These are phyloP conservation scores for Bacidia rubella DNA, from an alignment of 495 filamentous ascomycete species.

Conservation along the genomic window DNA sequence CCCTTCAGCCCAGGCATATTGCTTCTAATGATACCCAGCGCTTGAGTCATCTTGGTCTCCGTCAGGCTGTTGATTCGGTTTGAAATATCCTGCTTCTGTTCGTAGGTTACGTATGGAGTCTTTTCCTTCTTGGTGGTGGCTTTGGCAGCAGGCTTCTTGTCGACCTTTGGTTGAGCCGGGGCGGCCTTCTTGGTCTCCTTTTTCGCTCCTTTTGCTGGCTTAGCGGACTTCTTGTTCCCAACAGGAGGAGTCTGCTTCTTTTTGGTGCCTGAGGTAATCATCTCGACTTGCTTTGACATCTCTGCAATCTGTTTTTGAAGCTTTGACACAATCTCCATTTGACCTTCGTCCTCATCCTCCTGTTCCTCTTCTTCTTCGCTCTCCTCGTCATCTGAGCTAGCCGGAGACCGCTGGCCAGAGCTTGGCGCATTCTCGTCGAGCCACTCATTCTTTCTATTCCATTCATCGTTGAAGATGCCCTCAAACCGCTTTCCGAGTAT, in stretches of 20 bases:
- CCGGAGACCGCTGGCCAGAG: slow-evolving; percentile 36
- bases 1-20: slow-evolving; percentile 69
- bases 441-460: slow-evolving; percentile 61
- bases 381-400: slow-evolving; percentile 44
- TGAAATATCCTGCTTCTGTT: slow-evolving; percentile 79
- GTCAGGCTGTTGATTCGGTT: slow-evolving; percentile 63
- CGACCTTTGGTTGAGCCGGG: slow-evolving; percentile 37
- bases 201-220: slow-evolving; percentile 38
- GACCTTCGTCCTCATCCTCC: slow-evolving; percentile 44
- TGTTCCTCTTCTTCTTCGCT: slow-evolving; percentile 59
- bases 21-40: slow-evolving; percentile 79
- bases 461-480: slow-evolving; percentile 57
- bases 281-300: slow-evolving; percentile 41
- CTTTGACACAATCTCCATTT: slow-evolving; percentile 46
- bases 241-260: slow-evolving; percentile 54
- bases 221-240: slow-evolving; percentile 40
- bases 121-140: slow-evolving; percentile 34
- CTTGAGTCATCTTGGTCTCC: slow-evolving; percentile 57
- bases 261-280: slow-evolving; percentile 28
- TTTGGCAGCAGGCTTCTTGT: slow-evolving; percentile 31
- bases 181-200: slow-evolving; percentile 40
- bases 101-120: slow-evolving; percentile 44
- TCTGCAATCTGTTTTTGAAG: slow-evolving; percentile 54
- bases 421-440: slow-evolving; percentile 57
- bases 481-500: slow-evolving; percentile 55